Evolutionary conservation across 176 grass and related monocot species (phyloP), one percentile per base, ranked within the genome.

Genomic region (Lolium perenne): DNA sequence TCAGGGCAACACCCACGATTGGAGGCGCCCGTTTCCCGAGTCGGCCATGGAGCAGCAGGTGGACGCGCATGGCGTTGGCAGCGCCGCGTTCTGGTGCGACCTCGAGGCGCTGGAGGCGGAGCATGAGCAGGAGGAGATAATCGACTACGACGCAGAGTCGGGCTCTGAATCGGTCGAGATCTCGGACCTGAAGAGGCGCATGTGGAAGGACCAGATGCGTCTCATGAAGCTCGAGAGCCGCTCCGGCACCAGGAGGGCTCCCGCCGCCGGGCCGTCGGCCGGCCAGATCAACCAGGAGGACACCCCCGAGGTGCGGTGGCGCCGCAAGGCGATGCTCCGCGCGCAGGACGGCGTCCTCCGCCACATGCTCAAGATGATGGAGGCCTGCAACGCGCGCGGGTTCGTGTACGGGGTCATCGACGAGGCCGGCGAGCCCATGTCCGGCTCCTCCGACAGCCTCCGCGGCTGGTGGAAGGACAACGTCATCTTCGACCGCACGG

Each of bases 311-410:
- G 65, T 25, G 55, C 82, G 81, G 76, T 88, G 83, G 68, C 90
- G 82, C 2, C 86, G 84, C 16, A 92, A 89, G 79, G 79, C 71
- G 71, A 90, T 92, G 92, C 77, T 88, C 5, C 90, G 90, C 0
- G 92, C 90, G 7, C 92, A 97, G 84, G 93, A 89, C 80, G 83
- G 88, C 76, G 90, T 97, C 0, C 92, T 97, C 78, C 79, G 80
- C 7, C 86, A 85, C 84, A 97, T 97, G 95, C 90, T 97, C 45
- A 94, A 91, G 81, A 92, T 97, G 86, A 94, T 94, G 90, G 74
- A 85, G 38, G 74, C 87, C 16, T 91, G 95, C 86, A 83, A 92
- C 72, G 88, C 95, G 17, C 90, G 84, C 17, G 95, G 95, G 17
- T 97, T 97, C 69, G 92, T 97, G 40, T 94, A 97, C 80, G 92